phyloP scores from a whole-genome alignment of 768 basidiomycete species.

The Lactifluus piperatus region DNA sequence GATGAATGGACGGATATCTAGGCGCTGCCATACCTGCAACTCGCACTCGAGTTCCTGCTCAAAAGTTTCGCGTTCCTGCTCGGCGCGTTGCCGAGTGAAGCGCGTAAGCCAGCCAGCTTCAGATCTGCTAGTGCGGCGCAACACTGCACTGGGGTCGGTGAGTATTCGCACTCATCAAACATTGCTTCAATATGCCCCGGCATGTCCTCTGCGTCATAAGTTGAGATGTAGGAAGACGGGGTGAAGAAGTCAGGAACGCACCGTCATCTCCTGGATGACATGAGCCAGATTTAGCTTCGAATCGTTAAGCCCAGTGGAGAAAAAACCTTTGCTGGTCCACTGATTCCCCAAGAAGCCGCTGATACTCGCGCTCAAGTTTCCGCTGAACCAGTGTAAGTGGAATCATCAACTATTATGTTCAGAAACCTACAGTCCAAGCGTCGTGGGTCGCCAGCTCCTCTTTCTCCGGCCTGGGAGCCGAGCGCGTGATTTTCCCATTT shows the following conservation, averaged over 20 bases:
- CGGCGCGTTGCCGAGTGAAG: slow-evolving; percentile 40
- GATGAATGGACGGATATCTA: background rate
- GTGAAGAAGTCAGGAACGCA: background rate
- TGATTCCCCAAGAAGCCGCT: slow-evolving; percentile 46
- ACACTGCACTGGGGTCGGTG: slow-evolving; percentile 7
- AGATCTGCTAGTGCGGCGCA: slow-evolving; percentile 9
- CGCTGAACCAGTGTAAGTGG: slow-evolving; percentile 31
- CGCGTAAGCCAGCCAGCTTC: slow-evolving; percentile 60
- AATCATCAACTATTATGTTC: background rate
- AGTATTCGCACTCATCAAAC: slow-evolving; percentile 11
- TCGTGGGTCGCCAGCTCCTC: slow-evolving; percentile 58
- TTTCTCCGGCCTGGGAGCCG: slow-evolving; percentile 57
- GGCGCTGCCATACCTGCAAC: slow-evolving; percentile 44
- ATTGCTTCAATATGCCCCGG: slow-evolving; percentile 30
- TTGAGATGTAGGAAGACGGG: background rate
- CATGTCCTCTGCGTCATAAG: slow-evolving; percentile 6
- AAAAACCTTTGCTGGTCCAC: slow-evolving; percentile 47
- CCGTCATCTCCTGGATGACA: slow-evolving; percentile 19
- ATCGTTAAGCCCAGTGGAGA: slow-evolving; percentile 51
- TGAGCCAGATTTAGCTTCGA: slow-evolving; percentile 49
- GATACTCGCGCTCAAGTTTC: slow-evolving; percentile 48
- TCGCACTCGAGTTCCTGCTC: slow-evolving; percentile 62
- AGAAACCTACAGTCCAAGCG: slow-evolving; percentile 57
- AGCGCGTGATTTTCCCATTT: slow-evolving; percentile 38
- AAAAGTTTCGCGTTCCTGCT: slow-evolving; percentile 41